Evolutionary conservation across 371 early-diverging fungal genomes (phyloP).

Genomic region (Rhizopus stolonifer): DNA sequence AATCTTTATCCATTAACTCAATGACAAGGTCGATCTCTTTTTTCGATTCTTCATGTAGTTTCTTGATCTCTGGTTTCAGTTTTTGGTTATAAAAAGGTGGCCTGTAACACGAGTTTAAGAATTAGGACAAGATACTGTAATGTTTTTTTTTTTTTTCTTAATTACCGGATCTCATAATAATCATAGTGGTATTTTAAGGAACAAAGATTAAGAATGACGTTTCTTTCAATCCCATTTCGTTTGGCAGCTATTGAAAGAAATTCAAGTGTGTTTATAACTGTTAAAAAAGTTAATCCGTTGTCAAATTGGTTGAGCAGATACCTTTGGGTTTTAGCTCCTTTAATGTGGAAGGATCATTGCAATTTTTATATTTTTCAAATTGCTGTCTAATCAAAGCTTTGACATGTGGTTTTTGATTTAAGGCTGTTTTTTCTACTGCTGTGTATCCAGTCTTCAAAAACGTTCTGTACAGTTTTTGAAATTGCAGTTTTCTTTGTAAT

Average conservation of each 20-base stretch:
- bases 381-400: constrained; percentile 21
- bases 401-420: constrained; percentile 2
- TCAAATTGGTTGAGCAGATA: neutral
- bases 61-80: constrained; percentile 2
- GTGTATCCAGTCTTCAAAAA: constrained; percentile 21
- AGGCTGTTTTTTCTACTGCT: constrained; percentile 5
- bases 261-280: constrained; percentile 24
- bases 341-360: constrained; percentile 7
- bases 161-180: constrained; percentile 18
- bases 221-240: constrained; percentile 18
- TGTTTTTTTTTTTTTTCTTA: neutral
- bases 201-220: constrained; percentile 25
- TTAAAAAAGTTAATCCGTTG: neutral
- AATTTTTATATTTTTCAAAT: constrained; percentile 14
- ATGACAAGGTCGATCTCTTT: constrained; percentile 21
- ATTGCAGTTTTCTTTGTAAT: neutral
- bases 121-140: neutral
- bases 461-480: neutral
- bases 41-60: constrained; percentile 11
- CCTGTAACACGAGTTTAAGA: constrained; percentile 7
- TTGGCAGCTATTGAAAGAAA: constrained; percentile 20
- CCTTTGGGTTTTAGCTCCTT: constrained; percentile 12
- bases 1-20: constrained; percentile 24
- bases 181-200: constrained; percentile 20
- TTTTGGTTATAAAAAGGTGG: constrained; percentile 24